phyloP scores from a whole-genome alignment of 2,329 filamentous ascomycete genomes.

The Hymenoscyphus albidus region DNA sequence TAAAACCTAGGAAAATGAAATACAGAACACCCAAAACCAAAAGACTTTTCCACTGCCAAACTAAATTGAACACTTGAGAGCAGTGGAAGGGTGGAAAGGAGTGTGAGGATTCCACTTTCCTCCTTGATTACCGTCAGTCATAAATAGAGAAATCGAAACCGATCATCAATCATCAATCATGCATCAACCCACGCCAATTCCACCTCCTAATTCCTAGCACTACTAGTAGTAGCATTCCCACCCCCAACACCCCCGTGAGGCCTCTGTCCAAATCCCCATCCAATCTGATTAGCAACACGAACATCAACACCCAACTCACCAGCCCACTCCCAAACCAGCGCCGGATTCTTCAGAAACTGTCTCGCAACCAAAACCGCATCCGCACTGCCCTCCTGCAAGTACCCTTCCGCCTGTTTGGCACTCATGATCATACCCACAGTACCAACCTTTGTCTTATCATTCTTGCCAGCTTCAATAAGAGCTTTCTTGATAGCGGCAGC shows the following conservation, averaged over 20 bases:
- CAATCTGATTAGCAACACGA: constrained; percentile 46
- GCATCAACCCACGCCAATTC: too few relatives aligned
- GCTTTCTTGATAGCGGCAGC: constrained; percentile 66
- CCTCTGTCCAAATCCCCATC: constrained; percentile 45
- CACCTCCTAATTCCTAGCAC: too few relatives aligned
- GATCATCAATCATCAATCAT: too few relatives aligned
- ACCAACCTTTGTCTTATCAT: constrained; percentile 45
- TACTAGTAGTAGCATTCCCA: constrained; percentile 9
- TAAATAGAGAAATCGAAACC: too few relatives aligned
- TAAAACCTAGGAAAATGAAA: too few relatives aligned
- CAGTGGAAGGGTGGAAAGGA: too few relatives aligned
- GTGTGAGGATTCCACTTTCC: too few relatives aligned
- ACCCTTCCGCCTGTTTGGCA: constrained; percentile 42
- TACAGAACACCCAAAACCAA: too few relatives aligned
- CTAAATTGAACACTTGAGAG: too few relatives aligned
- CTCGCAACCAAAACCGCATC: constrained; percentile 48
- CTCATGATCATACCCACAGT: constrained; percentile 46
- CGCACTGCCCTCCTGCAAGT: constrained; percentile 43
- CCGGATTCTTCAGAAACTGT: constrained; percentile 53
- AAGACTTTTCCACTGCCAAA: too few relatives aligned
- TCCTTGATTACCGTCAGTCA: too few relatives aligned
- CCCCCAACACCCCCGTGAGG: constrained; percentile 8
- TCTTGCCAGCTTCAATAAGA: constrained; percentile 52
- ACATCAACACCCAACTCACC: constrained; percentile 47
- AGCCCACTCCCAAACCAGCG: constrained; percentile 50